Conservation (phyloP, 768 basidiomycete species). For the Daedaleopsis sinensis region DNA sequence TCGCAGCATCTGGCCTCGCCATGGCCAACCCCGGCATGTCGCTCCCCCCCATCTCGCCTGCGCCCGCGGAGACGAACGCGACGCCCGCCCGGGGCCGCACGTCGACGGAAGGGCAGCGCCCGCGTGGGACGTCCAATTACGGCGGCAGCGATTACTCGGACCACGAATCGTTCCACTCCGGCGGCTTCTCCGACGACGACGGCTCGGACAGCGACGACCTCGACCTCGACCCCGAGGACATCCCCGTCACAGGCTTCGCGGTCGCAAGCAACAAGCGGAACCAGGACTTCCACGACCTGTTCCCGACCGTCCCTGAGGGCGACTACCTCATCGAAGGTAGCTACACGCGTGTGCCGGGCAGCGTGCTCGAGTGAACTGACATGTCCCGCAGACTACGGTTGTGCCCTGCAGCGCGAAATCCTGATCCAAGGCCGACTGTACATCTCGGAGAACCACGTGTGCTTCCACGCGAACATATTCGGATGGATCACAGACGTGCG, state of each 20-base stretch:
- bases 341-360: slow-evolving; percentile 25
- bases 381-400: slow-evolving; percentile 84
- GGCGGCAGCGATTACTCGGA: slow-evolving; percentile 17
- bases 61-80: slow-evolving; percentile 8
- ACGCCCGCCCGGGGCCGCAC: background rate
- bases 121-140: slow-evolving; percentile 24
- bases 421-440: slow-evolving; percentile 95
- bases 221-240: slow-evolving; percentile 67
- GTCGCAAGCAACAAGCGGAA: slow-evolving; percentile 95
- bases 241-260: slow-evolving; percentile 94
- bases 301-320: slow-evolving; percentile 86
- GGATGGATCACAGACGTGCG: slow-evolving; percentile 98
- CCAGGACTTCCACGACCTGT: slow-evolving; percentile 94
- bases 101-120: slow-evolving; percentile 20
- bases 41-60: slow-evolving; percentile 40
- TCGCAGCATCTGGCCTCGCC: slow-evolving; percentile 66
- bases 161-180: slow-evolving; percentile 14
- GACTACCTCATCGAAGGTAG: slow-evolving; percentile 98
- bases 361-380: slow-evolving; percentile 6
- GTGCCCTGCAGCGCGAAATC: slow-evolving; percentile 95
- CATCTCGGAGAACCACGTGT: slow-evolving; percentile 98
- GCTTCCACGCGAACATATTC: slow-evolving; percentile 99
- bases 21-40: slow-evolving; percentile 62
- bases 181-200: slow-evolving; percentile 22
- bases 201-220: slow-evolving; percentile 36